Percentiles rank a stretch among this genome's conserved stretches.
phyloP scores from a whole-genome alignment of 2,329 filamentous ascomycete genomes.

The Cytospora leucostoma region DNA sequence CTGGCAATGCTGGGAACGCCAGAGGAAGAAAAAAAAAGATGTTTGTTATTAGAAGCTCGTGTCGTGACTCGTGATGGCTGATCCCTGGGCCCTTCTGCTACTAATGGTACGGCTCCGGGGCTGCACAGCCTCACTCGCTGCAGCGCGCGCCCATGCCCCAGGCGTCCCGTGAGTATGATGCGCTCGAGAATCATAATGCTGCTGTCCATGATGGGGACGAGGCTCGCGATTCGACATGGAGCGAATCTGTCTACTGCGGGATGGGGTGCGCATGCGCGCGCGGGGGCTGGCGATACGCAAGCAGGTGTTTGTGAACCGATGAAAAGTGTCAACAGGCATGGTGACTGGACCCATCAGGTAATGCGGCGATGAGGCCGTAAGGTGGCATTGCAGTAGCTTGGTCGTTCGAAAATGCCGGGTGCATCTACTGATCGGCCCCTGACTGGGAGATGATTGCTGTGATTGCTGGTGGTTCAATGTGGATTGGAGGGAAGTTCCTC shows the following conservation, averaged over 20 bases:
- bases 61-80: slow-evolving; percentile 3
- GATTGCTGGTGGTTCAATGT: not conserved
- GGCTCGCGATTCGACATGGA: not conserved
- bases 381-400: slow-evolving; percentile 26
- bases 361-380: slow-evolving; percentile 2
- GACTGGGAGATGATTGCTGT: not conserved
- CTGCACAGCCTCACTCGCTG: slow-evolving; percentile 24
- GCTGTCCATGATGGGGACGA: too few species aligned
- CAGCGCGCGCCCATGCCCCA: slow-evolving; percentile 4
- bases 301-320: not conserved
- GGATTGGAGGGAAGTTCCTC: not conserved
- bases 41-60: slow-evolving; percentile 2
- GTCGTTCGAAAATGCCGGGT: slow-evolving; percentile 13
- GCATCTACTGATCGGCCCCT: not conserved
- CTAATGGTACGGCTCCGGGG: not conserved
- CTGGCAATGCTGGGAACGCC: not conserved
- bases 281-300: slow-evolving; percentile 2
- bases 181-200: not conserved
- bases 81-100: not conserved
- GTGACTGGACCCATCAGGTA: slow-evolving; percentile 1
- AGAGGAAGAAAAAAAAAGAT: too few species aligned
- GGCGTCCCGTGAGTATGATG: slow-evolving; percentile 16
- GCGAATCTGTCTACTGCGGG: slow-evolving; percentile 8
- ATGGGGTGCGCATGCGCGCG: not conserved
- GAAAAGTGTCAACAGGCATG: not conserved